phyloP scores from a whole-genome alignment of 208 protist species.

The Acanthamoeba rhysodes region DNA sequence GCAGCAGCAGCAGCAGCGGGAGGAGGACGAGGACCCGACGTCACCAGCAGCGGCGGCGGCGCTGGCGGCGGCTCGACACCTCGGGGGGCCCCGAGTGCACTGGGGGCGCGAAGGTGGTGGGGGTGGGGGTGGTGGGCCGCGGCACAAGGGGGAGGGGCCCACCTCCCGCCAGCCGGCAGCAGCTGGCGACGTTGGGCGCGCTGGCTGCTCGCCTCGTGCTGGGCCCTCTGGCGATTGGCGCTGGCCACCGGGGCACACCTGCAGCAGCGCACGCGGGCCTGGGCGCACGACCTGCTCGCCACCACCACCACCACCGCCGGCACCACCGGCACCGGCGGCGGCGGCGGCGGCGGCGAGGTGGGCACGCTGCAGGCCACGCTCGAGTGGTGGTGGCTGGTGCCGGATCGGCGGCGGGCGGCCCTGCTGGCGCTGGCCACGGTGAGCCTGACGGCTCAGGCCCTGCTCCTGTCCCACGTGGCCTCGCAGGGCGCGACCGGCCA shows the following conservation, averaged over 20 bases:
- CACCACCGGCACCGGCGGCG: not conserved
- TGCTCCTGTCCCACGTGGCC: not conserved
- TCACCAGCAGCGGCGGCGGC: too few relatives aligned
- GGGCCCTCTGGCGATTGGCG: too few relatives aligned
- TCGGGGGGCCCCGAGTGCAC: too few relatives aligned
- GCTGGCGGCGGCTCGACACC: too few relatives aligned
- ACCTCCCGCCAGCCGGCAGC: not conserved
- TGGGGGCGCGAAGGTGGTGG: not conserved
- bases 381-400: not conserved
- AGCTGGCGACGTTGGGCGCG: not conserved
- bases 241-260: too few relatives aligned
- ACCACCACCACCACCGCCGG: too few relatives aligned
- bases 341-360: not conserved
- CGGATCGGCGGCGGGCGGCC: not conserved
- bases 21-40: too few relatives aligned
- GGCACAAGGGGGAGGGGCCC: not conserved
- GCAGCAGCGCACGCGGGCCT: too few relatives aligned
- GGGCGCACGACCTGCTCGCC: too few relatives aligned
- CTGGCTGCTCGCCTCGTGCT: too few relatives aligned
- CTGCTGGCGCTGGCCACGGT: not conserved
- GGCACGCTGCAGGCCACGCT: not conserved
- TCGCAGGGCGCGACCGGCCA: not conserved
- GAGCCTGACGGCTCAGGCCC: not conserved
- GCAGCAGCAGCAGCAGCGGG: too few relatives aligned
- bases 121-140: not conserved